A percentile compares a stretch with the other conserved stretches of the same genome.
phyloP scores from a whole-genome alignment of 2,329 filamentous ascomycete genomes.

The Monosporascus cannonballus region DNA sequence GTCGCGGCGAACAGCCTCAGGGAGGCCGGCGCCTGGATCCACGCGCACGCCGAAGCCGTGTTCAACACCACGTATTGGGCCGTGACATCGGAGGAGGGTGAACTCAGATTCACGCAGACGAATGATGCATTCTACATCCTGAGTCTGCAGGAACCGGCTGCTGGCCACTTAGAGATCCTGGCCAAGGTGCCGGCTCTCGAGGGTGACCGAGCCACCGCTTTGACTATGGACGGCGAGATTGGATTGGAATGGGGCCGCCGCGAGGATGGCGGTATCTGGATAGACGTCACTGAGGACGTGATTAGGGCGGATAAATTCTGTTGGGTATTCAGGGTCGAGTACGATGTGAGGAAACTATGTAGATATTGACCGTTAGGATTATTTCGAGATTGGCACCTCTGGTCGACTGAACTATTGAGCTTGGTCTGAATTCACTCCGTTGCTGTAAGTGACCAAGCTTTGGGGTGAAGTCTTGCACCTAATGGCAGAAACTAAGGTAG shows the following conservation, averaged over 20 bases:
- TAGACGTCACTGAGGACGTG: conserved; percentile 1
- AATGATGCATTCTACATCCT: conserved; percentile 45
- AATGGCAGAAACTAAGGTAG: too few relatives aligned
- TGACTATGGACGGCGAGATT: conserved; percentile 26
- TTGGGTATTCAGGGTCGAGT: conserved; percentile 5
- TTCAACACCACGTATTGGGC: conserved; percentile 48
- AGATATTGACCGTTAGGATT: neutral
- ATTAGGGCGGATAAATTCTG: conserved; percentile 3
- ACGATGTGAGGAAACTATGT: neutral
- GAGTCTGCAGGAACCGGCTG: conserved; percentile 31
- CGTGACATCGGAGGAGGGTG: conserved; percentile 25
- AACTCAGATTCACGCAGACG: conserved; percentile 42
- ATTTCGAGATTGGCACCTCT: too few relatives aligned
- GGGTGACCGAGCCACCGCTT: conserved; percentile 36
- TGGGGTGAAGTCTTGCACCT: too few relatives aligned
- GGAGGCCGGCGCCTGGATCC: conserved; percentile 49
- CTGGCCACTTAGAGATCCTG: conserved; percentile 29
- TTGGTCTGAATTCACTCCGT: too few relatives aligned
- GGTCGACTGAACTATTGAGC: too few relatives aligned
- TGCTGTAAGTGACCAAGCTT: too few relatives aligned
- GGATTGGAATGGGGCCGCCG: conserved; percentile 9
- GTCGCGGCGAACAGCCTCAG: conserved; percentile 41
- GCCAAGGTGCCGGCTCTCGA: conserved; percentile 36
- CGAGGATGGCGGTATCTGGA: neutral
- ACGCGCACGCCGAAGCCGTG: conserved; percentile 45